Evolutionary conservation across 1,139 yeast species (phyloP), one percentile per base, ranked within the genome.

Genomic region (Sugiyamaella novakii): DNA sequence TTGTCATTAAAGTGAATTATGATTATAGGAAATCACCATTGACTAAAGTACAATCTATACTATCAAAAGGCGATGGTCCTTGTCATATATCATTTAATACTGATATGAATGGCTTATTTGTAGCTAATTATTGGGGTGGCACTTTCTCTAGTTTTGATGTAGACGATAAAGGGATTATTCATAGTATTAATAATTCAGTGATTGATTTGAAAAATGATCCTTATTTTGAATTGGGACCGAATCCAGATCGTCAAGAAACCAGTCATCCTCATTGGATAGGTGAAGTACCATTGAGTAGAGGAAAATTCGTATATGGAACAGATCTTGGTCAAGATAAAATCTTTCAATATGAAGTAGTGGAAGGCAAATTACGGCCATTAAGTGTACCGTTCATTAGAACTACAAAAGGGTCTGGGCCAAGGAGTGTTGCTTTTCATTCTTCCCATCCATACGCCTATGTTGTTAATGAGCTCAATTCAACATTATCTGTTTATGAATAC

Each of bases 241-340:
- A 36, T 12, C 17, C 22, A 7, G 53, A 33, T 25, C 50, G 53
- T 18, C 53, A 50, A 24, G 53, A 50, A 17, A 30, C 38, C n/a
- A 31, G 47, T 34, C 53, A 50, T 30, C 48, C 53, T 19, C 53
- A 50, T 24, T 50, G 53, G 53, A 43, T 50, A 8, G 53, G 53
- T 11, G 36, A 27, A 11, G 37, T 36, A 14, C 48, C 50, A 18
- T 35, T 50, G 25, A 30, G 42, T 14, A 46, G 29, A 15, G 44
- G 43, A 2, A 46, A 43, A 18, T 46, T 37, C 29, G 42, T 43
- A 4, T 50, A 46, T 27, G 46, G 36, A 2, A 50, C 50, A 3
- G 53, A 50, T 43, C 48, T 50, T 14, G 53, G 50, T 11, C 53
- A 50, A 29, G 53, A 50, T 38, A 46, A 46, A 30, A 17, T 50